Percentiles rank a stretch among this genome's conserved stretches.
Conservation (phyloP, 805 yeast genomes). For the Metschnikowia dekortorum region DNA sequence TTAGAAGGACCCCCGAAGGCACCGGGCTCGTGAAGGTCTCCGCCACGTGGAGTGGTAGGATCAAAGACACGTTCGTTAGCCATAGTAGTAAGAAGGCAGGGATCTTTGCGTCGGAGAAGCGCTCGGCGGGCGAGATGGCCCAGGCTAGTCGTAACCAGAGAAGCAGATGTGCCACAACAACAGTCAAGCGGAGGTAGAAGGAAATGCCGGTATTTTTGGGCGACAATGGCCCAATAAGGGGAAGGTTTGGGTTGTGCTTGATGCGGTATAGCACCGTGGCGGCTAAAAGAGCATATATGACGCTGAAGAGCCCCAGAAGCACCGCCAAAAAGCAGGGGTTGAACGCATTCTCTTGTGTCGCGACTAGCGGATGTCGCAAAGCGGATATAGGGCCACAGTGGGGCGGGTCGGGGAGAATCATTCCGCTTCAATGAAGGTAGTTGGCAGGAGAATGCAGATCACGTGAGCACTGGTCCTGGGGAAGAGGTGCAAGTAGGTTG, state of each 20-base stretch:
- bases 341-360: slow-evolving; percentile 28
- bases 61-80: slow-evolving; percentile 9
- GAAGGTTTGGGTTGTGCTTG: background rate
- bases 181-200: slow-evolving; percentile 19
- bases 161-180: slow-evolving; percentile 19
- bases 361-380: slow-evolving; percentile 20
- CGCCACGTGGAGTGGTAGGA: slow-evolving; percentile 40
- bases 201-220: slow-evolving; percentile 24
- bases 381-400: slow-evolving; percentile 16
- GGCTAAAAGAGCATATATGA: slow-evolving; percentile 5
- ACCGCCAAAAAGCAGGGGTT: slow-evolving; percentile 30
- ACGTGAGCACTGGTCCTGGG: background rate
- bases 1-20: slow-evolving; percentile 34
- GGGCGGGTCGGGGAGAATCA: slow-evolving; percentile 10
- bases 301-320: slow-evolving; percentile 10
- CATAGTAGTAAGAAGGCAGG: slow-evolving; percentile 13
- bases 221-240: slow-evolving; percentile 15
- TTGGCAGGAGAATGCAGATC: background rate
- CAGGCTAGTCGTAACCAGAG: slow-evolving; percentile 10
- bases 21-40: slow-evolving; percentile 39
- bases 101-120: slow-evolving; percentile 21
- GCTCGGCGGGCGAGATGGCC: slow-evolving; percentile 19
- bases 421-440: background rate
- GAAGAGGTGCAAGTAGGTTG: background rate
- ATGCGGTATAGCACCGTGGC: background rate